Conservation (phyloP, 768 basidiomycete genomes). For the Gymnopilus dilepis region DNA sequence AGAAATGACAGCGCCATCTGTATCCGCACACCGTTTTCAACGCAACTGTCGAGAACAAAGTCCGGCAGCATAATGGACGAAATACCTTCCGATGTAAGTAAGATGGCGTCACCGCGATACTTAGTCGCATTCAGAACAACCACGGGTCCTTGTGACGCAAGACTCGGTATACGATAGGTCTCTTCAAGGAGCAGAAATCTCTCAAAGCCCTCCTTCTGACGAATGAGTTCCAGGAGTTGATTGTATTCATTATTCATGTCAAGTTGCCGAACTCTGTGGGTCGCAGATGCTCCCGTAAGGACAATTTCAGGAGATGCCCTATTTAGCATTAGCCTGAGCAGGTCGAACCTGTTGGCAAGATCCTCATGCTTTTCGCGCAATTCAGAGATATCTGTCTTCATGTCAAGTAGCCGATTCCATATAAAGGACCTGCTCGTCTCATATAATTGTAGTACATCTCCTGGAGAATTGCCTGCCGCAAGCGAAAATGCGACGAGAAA, state of each 20-base stretch:
- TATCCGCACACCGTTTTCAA: background rate
- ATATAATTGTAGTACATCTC: background rate
- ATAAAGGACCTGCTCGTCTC: conserved; percentile 8
- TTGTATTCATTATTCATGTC: conserved; percentile 7
- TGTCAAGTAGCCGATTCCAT: conserved; percentile 12
- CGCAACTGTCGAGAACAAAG: conserved; percentile 3
- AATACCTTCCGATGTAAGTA: conserved; percentile 15
- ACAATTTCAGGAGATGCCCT: conserved; percentile 1
- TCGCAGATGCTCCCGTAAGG: background rate
- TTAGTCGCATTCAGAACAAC: conserved; percentile 20
- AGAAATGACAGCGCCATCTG: background rate
- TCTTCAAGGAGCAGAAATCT: conserved; percentile 18
- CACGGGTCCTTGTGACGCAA: conserved; percentile 16
- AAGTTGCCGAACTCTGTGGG: background rate
- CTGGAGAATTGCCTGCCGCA: conserved; percentile 8
- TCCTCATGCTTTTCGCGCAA: conserved; percentile 5
- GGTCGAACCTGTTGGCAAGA: conserved; percentile 5
- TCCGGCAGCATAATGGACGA: conserved; percentile 6
- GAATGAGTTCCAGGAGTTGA: background rate
- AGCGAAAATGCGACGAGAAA: conserved; percentile 5
- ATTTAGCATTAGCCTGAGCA: background rate
- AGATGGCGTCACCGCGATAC: conserved; percentile 22
- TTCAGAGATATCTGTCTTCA: conserved; percentile 6
- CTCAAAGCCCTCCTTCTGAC: conserved; percentile 18
- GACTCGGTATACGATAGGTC: background rate